Base-by-base conservation (phyloP, 2,329 filamentous ascomycete species). In the Fusarium sp. region DNA sequence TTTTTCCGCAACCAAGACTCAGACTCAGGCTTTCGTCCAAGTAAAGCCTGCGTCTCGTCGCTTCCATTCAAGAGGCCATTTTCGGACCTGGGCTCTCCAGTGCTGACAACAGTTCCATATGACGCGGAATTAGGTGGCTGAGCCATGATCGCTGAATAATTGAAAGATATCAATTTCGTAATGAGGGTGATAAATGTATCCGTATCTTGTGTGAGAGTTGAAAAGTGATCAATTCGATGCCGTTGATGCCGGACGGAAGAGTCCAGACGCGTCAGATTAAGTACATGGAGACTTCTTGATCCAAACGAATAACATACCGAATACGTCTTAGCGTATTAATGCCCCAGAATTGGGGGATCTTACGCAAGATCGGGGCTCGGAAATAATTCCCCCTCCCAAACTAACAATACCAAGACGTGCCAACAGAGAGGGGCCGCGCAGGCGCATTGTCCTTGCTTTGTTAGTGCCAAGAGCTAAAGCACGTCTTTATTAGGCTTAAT, bases 1-100 rank as follows among this genome's bases (percentile, higher is more conserved):
- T 65, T 70, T 22, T 66, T 54, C 7, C 67, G 70, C 68, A 70
- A 40, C 76, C 76, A 77, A 31, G 72, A 76, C 31, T 57, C 58
- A 22, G 66, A 38, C 22, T 63, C 35, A 2, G 70, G 62, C 22
- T 77, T 78, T n/a, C 64, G 66, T 2, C 66, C 65, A 6, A 78
- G 72, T 4, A 78, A 58, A 50, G 70, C 27, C 9, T 77, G 72
- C 7, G 61, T 63, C 20, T 74, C 73, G 20, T 70, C 67, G 29
- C 56, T 61, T 3, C 58, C 54, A 22, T 52, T 24, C 1, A 52
- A 27, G 38, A 66, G 62, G 16, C 61, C 64, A 16, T 72, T 71
- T 18, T 66, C 69, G 4, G 61, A 66, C 56, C 60, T 61, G 18
- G 61, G 47, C 42, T 20, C 11, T 34, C 61, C 60, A 11, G 66